Evolutionary conservation across 495 filamentous ascomycete genomes (phyloP), one percentile per base, ranked within the genome.

Genomic region (Rhypophila decipiens): DNA sequence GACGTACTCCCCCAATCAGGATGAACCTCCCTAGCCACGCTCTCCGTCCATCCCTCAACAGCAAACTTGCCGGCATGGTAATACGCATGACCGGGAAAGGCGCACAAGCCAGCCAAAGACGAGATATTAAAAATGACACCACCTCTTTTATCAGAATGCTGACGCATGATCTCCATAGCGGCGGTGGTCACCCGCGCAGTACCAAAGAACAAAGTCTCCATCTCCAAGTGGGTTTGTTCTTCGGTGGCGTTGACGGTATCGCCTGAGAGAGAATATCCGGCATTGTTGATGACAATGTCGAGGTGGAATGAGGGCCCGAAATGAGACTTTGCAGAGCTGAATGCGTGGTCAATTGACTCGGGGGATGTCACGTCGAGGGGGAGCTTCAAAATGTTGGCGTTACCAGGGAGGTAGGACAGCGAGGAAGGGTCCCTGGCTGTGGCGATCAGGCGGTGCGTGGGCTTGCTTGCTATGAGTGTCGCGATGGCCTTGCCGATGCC

Each of bases 61-160:
- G 72, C 74, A 46, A 74, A 80, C 56, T 79, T 80, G 29, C 65
- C 67, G 3, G 77, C 75, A 56, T 77, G 75, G 51, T 81, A 80
- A 48, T 72, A 78, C 0, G 72, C 59, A 49, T 69, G 53, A 0
- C 69, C 72, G 0, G 75, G 71, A 8, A 70, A 70, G 3, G 67
- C 72, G 3, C 66, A 24, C 24, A 60, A 64, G 2, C 78, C 78
- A 1, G 70, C 76, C 36, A 82, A 66, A 5, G 70, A 75, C 5
- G 70, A 72, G 11, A 84, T 56, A 44, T 82, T 75, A 13, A 78
- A 44, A 20, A 82, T 67, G 12, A 77, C 55, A 1, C 76, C 78
- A 18, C 77, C 77, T 12, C 56, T 49, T 18, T 58, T 55, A 9
- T 48, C 58, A 3, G 66, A 63, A 11, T 44, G 42, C 29, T 75